Base-by-base conservation (phyloP, 768 basidiomycete species). In the Galerina sulciceps region DNA sequence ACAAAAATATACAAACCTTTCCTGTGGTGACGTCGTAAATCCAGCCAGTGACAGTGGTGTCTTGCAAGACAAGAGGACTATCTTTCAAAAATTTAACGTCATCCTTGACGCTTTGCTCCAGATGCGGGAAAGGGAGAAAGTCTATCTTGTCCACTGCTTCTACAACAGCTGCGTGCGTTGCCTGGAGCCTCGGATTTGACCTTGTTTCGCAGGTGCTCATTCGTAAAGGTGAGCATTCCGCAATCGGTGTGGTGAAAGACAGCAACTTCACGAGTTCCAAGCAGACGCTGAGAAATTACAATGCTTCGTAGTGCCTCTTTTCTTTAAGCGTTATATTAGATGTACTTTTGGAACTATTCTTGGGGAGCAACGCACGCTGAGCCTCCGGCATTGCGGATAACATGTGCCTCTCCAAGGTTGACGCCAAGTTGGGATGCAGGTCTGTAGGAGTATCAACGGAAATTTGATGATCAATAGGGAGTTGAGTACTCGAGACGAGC, bases 321-420 rank as follows among this genome's bases (percentile, higher is more conserved):
- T 38, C 88, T 88, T 26, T 22, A 26, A 22, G 41, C 35, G 15
- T 44, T 6, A 22, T 34, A 11, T 13, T 40, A 43, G 5, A 18
- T 9, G 34, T 18, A 41, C 9, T 13, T 5, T 26, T n/a, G n/a
- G 34, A 31, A 15, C 35, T 40, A 22, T 37, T 15, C 14, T 3
- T 11, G 22, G 6, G 31, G 6, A 1, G 79, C 85, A 31, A n/a
- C 26, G 26, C 71, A 87, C 87, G 82, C 86, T 59, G 74, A 68
- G 20, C 87, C 86, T 26, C 88, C 89, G n/a, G 86, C 89, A 69
- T 90, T 91, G 18, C 89, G 80, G 60, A 90, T 88, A 50, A 90
- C 76, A 71, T 89, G 88, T 2, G 88, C 86, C 48, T 89, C 87
- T 44, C 89, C 89, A 35, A 88, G 79, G 15, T 84, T 73, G 52